Conservation (phyloP, 257 asterid species). For the Rubia yunnanensis region DNA sequence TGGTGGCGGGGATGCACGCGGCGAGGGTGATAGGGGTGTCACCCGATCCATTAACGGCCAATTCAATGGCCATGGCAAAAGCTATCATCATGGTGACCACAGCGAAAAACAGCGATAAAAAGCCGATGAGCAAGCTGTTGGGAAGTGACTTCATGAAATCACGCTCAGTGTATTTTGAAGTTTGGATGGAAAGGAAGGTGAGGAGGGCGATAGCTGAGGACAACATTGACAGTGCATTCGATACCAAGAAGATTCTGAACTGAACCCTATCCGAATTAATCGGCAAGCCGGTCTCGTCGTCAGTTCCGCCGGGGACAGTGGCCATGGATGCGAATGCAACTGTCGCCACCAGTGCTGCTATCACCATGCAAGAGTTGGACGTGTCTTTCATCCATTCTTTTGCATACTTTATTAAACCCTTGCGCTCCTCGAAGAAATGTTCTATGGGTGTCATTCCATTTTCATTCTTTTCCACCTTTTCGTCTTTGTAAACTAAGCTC, state of each 20-base stretch:
- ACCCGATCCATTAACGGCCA: neutral
- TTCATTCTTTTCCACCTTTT: neutral
- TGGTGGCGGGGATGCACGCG: constrained; percentile 3
- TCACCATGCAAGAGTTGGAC: neutral
- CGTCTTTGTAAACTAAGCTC: neutral
- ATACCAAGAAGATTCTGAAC: neutral
- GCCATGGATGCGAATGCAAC: neutral
- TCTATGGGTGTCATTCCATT: neutral
- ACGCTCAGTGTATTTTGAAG: neutral
- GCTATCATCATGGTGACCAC: constrained; percentile 4
- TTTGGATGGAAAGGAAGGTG: neutral
- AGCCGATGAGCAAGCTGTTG: neutral
- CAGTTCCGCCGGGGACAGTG: neutral
- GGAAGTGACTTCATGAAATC: constrained; percentile 4
- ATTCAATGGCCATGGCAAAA: neutral
- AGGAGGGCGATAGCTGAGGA: neutral
- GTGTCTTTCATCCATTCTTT: constrained; percentile 6
- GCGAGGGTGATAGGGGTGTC: neutral
- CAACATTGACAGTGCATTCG: constrained; percentile 5
- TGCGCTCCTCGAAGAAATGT: neutral
- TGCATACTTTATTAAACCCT: neutral
- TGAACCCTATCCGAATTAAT: neutral
- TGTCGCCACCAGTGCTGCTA: neutral
- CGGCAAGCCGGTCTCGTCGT: neutral
- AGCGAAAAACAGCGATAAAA: neutral